Evolutionary conservation across 257 asterid genomes (phyloP), one percentile per base, ranked within the genome.

Genomic region (Nicotiana benthamiana): DNA sequence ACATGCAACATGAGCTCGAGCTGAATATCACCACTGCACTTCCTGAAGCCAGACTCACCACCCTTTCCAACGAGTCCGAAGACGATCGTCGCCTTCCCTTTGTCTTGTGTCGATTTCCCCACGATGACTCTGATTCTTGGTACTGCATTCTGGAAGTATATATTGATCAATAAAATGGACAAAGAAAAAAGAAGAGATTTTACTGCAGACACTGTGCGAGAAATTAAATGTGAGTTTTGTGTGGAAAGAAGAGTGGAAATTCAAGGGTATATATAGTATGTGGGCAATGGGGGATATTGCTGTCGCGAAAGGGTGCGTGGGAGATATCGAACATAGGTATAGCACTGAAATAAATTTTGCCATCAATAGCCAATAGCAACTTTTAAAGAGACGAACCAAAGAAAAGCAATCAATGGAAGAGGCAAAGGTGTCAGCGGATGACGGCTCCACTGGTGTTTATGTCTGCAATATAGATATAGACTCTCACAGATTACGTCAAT

Each of bases 301-400:
- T 84, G 90, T 89, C 90, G 87, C 82, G 13, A 79, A 89, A 80
- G 92, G 90, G 90, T 88, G 92, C 90, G 40, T 70, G 65, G 82
- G 57, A 68, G 75, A 83, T 70, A 56, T 75, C 1, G 20, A 52
- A 53, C 70, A 83, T 80, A 59, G 83, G 79, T 75, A 82, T 83
- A 83, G 82, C 89, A 86, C 5, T 4, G n/a, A 52, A 52, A 5
- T 52, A 52, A 52, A 15, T 52, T 32, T 32, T 32, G 36, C 5
- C 36, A 32, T 32, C 4, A 32, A 32, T 32, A 32, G 36, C 36
- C 79, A 84, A 62, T 22, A 22, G 5, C 9, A 57, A 9, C 75
- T 74, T 12, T 86, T 82, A 61, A 88, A 87, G 89, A 80, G 66
- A 64, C 64, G 72, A 32, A 86, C 15, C 28, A 62, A 57, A 12